Evolutionary conservation across 106 monocot species (phyloP).

Genomic region (Acorus gramineus): DNA sequence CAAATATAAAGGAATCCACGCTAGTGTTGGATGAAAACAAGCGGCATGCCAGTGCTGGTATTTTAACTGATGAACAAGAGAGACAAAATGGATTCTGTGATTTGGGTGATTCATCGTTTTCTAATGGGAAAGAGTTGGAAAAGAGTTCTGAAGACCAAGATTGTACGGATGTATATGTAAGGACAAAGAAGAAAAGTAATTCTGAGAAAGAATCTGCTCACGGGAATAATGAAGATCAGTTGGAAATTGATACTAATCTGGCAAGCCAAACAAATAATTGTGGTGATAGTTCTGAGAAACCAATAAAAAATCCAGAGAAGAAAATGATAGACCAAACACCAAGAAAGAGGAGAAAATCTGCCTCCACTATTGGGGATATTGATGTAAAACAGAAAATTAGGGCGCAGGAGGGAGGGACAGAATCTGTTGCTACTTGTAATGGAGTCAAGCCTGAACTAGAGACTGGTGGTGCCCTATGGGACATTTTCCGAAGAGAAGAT

Average conservation of each 20-base stretch:
- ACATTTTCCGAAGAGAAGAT: conserved; percentile 85
- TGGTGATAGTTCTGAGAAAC: neutral
- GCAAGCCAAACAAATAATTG: neutral
- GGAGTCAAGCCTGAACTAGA: neutral
- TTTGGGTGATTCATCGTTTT: neutral
- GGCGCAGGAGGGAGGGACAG: neutral
- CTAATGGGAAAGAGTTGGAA: no score
- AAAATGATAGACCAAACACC: neutral
- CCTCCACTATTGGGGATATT: neutral
- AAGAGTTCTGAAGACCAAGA: no score
- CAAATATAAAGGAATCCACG: neutral
- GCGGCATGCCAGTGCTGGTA: neutral
- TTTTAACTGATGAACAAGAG: neutral
- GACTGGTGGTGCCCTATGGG: conserved; percentile 80
- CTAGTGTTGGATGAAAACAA: neutral
- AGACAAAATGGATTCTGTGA: neutral
- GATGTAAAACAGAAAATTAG: no score
- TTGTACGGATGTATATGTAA: no score
- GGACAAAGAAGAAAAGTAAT: no score
- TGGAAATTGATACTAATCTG: neutral
- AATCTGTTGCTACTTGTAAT: neutral
- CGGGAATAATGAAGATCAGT: neutral
- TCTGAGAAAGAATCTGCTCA: no score
- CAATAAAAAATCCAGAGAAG: no score
- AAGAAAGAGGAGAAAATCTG: neutral